Percentiles rank a stretch among this genome's conserved stretches.
Evolutionary conservation across 306 rosid species (phyloP).

Genomic region (Fagus sylvatica): DNA sequence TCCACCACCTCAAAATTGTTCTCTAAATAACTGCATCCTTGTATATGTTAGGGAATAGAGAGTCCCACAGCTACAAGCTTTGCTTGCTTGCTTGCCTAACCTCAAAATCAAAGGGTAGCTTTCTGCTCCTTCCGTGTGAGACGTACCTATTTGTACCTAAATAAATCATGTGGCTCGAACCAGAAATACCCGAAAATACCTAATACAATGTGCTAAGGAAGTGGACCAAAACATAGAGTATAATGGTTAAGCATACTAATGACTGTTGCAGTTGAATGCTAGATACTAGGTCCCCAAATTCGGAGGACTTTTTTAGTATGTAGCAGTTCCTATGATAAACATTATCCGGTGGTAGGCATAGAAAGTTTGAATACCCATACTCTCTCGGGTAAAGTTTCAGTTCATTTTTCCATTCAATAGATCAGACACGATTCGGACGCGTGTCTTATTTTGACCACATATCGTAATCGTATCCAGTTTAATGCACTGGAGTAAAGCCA

Average conservation of each 20-base stretch:
- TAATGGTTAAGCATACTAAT: not conserved
- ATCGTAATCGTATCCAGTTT: too few relatives aligned
- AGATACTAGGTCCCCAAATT: not conserved
- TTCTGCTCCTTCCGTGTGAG: constrained; percentile 12
- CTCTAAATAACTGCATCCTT: not conserved
- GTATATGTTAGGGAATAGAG: not conserved
- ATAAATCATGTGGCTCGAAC: constrained; percentile 1
- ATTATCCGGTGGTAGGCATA: too few relatives aligned
- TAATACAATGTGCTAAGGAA: not conserved
- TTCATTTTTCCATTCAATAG: too few relatives aligned
- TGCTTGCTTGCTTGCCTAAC: not conserved
- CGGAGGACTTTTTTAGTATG: too few relatives aligned
- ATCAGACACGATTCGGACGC: too few relatives aligned
- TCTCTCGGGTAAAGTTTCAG: too few relatives aligned
- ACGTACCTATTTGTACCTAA: not conserved
- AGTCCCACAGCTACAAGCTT: not conserved
- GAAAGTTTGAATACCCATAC: too few relatives aligned
- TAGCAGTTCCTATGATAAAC: too few relatives aligned
- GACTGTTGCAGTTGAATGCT: too few relatives aligned
- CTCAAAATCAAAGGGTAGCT: constrained; percentile 9
- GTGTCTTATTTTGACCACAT: too few relatives aligned
- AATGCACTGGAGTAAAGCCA: too few relatives aligned
- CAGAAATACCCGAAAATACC: not conserved
- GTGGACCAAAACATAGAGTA: not conserved
- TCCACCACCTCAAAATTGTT: constrained; percentile 10